Evolutionary conservation across 2,329 filamentous ascomycete genomes (phyloP).

Genomic region (Lanzia echinophila): DNA sequence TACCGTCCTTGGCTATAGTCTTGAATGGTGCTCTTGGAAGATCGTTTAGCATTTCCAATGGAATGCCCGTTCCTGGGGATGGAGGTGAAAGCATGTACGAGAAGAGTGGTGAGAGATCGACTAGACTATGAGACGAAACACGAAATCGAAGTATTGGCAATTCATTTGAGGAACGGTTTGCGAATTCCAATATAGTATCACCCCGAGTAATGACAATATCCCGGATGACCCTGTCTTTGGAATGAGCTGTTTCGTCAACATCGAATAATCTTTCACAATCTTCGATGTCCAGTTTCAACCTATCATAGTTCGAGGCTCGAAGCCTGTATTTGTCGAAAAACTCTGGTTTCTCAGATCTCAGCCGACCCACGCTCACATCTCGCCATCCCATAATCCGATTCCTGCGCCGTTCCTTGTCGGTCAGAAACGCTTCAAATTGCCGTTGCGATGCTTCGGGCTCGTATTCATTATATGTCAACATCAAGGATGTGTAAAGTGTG

Average conservation of each 20-base stretch:
- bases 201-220: constrained; percentile 42
- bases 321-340: constrained; percentile 42
- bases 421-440: constrained; percentile 39
- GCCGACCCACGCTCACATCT: constrained; percentile 38
- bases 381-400: constrained; percentile 41
- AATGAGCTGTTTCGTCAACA: constrained; percentile 36
- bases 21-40: constrained; percentile 28
- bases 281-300: constrained; percentile 36
- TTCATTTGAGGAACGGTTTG: constrained; percentile 34
- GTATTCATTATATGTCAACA: constrained; percentile 40
- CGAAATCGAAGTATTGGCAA: constrained; percentile 42
- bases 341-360: constrained; percentile 39
- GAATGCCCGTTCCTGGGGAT: constrained; percentile 9
- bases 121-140: constrained; percentile 44
- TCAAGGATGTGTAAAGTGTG: constrained; percentile 36
- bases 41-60: constrained; percentile 18
- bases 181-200: constrained; percentile 47
- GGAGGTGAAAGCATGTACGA: constrained; percentile 38
- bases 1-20: constrained; percentile 38
- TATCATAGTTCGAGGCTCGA: constrained; percentile 42
- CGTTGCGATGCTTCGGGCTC: constrained; percentile 38
- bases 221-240: constrained; percentile 34
- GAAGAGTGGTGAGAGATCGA: constrained; percentile 47
- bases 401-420: constrained; percentile 37
- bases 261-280: constrained; percentile 37